Evolutionary conservation across 495 filamentous ascomycete genomes (phyloP), one percentile per base, ranked within the genome.

Genomic region (Cladorrhinum samala): DNA sequence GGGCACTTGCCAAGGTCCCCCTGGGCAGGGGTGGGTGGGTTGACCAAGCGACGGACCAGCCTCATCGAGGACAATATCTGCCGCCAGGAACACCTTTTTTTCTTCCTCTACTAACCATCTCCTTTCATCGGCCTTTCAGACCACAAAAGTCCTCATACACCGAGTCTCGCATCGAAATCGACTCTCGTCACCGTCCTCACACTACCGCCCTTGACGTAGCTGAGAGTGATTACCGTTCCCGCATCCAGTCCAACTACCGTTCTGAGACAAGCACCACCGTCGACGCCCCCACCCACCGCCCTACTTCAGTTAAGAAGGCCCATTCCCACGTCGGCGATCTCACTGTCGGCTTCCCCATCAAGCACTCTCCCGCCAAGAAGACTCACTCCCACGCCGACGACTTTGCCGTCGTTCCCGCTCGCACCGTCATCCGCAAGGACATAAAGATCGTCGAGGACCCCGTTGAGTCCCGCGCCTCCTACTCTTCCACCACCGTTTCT

Each of bases 221-320:
- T 66, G 91, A 95, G 76, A 82, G 83, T 70, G 82, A 92, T 68
- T 93, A 87, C 73, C 89, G 90, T 69, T 78, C 85, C 70, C 85
- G 86, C 60, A 76, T 83, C 70, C 80, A 86, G 62, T 84, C 87
- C 48, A 78, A 71, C 57, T 86, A 85, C 78, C 77, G 77, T 63
- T 66, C 77, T 62, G 73, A 78, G 57, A 72, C n/a, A n/a, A n/a
- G n/a, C n/a, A n/a, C 72, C 67, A 77, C 79, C 56, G 66, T 80
- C 61, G 73, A 82, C 67, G 56, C 62, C 21, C 68, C 68, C 52
- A 17, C 18, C 46, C 38, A 37, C 57, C 47, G 49, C 38, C 60
- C 64, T 41, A 45, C 50, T 53, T 58, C 60, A 60, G 27, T 33
- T 11, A 33, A 33, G 11, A 65, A 67, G 46, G 60, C 69, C 33